Evolutionary conservation across 805 yeast species (phyloP), one percentile per base, ranked within the genome.

Genomic region (Candida saitoana): DNA sequence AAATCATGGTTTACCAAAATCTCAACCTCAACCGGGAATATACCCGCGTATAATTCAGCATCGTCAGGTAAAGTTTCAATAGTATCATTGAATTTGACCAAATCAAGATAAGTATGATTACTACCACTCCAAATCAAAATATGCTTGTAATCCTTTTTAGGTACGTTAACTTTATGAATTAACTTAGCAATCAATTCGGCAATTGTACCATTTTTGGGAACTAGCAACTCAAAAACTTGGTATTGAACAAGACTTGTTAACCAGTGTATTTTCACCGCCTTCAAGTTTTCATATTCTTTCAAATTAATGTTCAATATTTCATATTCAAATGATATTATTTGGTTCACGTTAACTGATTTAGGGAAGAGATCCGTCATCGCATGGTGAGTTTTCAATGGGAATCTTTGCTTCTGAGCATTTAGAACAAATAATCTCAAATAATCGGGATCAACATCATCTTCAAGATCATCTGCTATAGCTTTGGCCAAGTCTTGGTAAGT

Each of bases 261-360:
- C 91, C 95, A 88, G 40, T 73, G 72, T 16, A 91, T 69, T 40
- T 73, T 78, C 33, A 90, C 63, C 3, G 79, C 62, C 44, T 78
- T 77, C 80, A 87, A 76, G 47, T 76, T 80, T 60, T 93, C 99
- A 52, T 84, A 76, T 47, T 88, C 95, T 27, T 69, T 73, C 41
- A 91, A 66, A 2, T 90, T 79, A 34, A 89, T 80, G 36, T 80
- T 84, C 54, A 93, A 71, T 1, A 84, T 63, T 55, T 91, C 96
- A 57, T 85, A 91, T 49, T 82, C 82, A 44, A 91, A 75, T 16
- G 56, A 53, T 12, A 64, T 60, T 3, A 66, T 57, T 34, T 71
- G 74, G 5, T 74, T 65, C 17, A 71, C 73, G 1, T 78, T 69
- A 30, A 70, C 68, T 19, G 59, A 56, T 49, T 66, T 69, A 4